A percentile compares a stretch with the other conserved stretches of the same genome.
phyloP scores from a whole-genome alignment of 2,329 filamentous ascomycete genomes.

The Nemania serpens region DNA sequence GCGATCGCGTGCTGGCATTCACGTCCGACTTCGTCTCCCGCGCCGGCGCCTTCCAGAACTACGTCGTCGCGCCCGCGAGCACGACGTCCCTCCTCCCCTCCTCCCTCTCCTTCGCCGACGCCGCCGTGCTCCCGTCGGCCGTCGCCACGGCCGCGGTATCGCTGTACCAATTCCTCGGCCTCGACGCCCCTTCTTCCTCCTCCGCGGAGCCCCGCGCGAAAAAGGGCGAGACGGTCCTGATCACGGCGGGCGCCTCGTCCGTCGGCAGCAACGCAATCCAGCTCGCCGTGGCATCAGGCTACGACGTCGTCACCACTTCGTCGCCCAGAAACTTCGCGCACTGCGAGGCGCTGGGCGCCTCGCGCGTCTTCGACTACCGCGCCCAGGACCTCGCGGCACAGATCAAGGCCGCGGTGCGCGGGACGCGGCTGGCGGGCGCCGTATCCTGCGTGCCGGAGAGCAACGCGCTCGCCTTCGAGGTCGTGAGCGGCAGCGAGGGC shows the following conservation, averaged over 20 bases:
- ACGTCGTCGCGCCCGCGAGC: constrained; percentile 20
- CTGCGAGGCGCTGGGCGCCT: constrained; percentile 47
- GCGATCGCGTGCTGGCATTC: constrained; percentile 41
- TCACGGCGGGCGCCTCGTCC: constrained; percentile 53
- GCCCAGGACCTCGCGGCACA: constrained; percentile 37
- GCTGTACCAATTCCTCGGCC: constrained; percentile 33
- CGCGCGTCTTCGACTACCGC: constrained; percentile 49
- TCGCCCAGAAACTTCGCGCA: constrained; percentile 48
- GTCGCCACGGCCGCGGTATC: constrained; percentile 37
- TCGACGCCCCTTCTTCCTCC: constrained; percentile 8
- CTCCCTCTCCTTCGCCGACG: constrained; percentile 28
- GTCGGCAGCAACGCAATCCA: constrained; percentile 54
- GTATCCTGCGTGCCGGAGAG: constrained; percentile 27
- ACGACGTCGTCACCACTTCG: constrained; percentile 48
- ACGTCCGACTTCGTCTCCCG: constrained; percentile 11
- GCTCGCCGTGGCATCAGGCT: constrained; percentile 49
- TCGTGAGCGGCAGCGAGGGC: constrained; percentile 26
- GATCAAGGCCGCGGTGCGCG: constrained; percentile 34
- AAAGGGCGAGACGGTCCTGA: constrained; percentile 44
- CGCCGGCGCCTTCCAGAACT: constrained; percentile 39
- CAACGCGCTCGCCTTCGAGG: constrained; percentile 28
- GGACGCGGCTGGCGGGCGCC: constrained; percentile 30
- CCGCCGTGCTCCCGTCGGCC: constrained; percentile 35
- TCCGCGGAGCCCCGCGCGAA: neutral
- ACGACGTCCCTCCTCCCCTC: constrained; percentile 29